phyloP scores from a whole-genome alignment of 768 basidiomycete genomes.

The Trametes coccinea region DNA sequence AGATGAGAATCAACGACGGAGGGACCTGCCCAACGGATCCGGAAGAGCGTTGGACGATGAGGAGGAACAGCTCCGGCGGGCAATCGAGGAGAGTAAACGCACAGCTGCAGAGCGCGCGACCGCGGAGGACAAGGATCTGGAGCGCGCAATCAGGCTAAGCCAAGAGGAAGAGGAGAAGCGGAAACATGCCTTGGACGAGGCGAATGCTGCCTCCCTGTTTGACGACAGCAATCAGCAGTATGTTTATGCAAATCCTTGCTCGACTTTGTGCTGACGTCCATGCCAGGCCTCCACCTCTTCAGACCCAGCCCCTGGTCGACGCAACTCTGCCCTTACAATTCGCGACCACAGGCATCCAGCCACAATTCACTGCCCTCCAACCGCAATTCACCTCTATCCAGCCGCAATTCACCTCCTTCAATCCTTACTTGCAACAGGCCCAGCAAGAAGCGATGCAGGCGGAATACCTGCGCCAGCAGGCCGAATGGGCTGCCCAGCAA shows the following conservation, averaged over 20 bases:
- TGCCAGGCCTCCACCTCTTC: constrained; percentile 11
- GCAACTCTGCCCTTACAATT: constrained; percentile 29
- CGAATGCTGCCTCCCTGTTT: constrained; percentile 73
- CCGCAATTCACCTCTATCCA: constrained; percentile 46
- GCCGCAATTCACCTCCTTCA: constrained; percentile 88
- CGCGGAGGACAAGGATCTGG: constrained; percentile 75
- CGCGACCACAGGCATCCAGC: constrained; percentile 21
- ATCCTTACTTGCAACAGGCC: constrained; percentile 85
- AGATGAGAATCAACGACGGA: constrained; percentile 32
- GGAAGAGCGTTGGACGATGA: constrained; percentile 42
- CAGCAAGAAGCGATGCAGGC: constrained; percentile 81
- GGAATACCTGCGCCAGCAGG: constrained; percentile 46
- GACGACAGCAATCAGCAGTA: constrained; percentile 72
- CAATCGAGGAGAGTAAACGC: constrained; percentile 83
- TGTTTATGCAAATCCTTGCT: neutral
- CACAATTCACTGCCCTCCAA: constrained; percentile 23
- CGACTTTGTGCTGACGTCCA: constrained; percentile 3
- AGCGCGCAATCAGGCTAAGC: constrained; percentile 77
- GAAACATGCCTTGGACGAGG: constrained; percentile 63
- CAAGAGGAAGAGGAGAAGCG: constrained; percentile 84
- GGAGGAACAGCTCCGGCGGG: constrained; percentile 77
- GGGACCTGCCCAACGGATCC: constrained; percentile 15
- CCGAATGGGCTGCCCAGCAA: constrained; percentile 73
- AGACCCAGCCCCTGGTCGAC: constrained; percentile 24
- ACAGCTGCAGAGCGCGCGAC: constrained; percentile 54